phyloP scores from a whole-genome alignment of 208 protist genomes.

The Trypanosoma brucei region DNA sequence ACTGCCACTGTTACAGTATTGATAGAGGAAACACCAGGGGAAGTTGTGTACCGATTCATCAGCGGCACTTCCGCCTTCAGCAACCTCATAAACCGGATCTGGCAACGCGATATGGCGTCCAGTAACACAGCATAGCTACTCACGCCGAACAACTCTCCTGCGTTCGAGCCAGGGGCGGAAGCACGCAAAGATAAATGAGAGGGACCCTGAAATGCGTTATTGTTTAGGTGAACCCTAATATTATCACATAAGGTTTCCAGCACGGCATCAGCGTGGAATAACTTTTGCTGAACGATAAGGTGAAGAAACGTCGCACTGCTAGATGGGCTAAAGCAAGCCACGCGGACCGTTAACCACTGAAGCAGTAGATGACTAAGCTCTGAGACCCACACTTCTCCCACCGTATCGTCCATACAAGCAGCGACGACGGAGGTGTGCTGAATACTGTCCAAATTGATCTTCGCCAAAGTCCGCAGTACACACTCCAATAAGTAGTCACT shows the following conservation, averaged over 20 bases:
- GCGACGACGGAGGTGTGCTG: conserved; percentile 10
- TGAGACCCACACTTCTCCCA: conserved; percentile 8
- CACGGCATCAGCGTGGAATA: conserved; percentile 34
- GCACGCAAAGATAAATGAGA: too few species aligned
- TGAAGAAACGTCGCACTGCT: conserved; percentile 45
- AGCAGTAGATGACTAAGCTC: conserved; percentile 27
- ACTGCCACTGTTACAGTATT: conserved; percentile 3
- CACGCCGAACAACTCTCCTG: conserved; percentile 1
- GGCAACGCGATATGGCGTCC: conserved; percentile 51
- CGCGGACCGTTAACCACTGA: conserved; percentile 38
- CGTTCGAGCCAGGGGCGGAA: conserved; percentile 1
- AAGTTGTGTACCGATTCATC: background rate
- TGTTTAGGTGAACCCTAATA: conserved; percentile 24
- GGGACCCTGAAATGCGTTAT: too few species aligned
- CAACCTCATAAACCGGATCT: conserved; percentile 23
- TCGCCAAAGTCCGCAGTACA: conserved; percentile 23
- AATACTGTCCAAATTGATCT: conserved; percentile 25
- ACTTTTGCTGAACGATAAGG: conserved; percentile 50
- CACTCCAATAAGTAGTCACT: conserved; percentile 26
- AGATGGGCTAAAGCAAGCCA: conserved; percentile 22
- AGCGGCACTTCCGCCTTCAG: background rate
- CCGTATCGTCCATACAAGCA: background rate
- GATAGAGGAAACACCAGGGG: background rate
- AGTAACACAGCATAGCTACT: conserved; percentile 26
- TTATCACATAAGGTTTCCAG: conserved; percentile 67